Percentiles rank a stretch among this genome's conserved stretches.
phyloP scores from a whole-genome alignment of 2,329 filamentous ascomycete genomes.

The Trichophaea hybrida region DNA sequence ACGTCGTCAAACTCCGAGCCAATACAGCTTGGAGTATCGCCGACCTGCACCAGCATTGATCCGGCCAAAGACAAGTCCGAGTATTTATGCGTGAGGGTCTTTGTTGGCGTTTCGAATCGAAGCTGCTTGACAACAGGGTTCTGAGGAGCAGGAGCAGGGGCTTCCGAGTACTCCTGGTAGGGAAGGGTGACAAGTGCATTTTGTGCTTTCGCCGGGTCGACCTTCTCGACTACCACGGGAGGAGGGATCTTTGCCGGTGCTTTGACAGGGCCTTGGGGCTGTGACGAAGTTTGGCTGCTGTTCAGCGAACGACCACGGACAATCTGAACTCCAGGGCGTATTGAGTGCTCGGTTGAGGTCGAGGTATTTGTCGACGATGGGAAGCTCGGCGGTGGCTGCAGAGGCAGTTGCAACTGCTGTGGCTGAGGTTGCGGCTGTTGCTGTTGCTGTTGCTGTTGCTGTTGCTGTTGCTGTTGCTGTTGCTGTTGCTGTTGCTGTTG shows the following conservation, averaged over 20 bases:
- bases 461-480: neutral
- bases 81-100: constrained; percentile 12
- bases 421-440: neutral
- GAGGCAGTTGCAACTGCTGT: neutral
- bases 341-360: constrained; percentile 17
- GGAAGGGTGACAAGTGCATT: neutral
- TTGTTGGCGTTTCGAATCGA: constrained; percentile 13
- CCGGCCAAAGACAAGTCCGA: constrained; percentile 17
- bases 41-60: constrained; percentile 25
- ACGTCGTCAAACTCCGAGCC: neutral
- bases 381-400: neutral
- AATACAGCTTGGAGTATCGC: constrained; percentile 15
- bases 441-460: neutral
- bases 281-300: constrained; percentile 7
- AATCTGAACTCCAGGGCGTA: constrained; percentile 17
- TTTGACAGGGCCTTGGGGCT: constrained; percentile 3
- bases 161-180: neutral
- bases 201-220: neutral
- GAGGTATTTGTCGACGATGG: neutral
- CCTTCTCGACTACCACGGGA: neutral
- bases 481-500: neutral
- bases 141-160: neutral
- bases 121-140: constrained; percentile 19
- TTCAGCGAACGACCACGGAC: constrained; percentile 10
- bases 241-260: neutral